A percentile compares a stretch with the other conserved stretches of the same genome.
phyloP scores from a whole-genome alignment of 495 filamentous ascomycete genomes.

The Rusavskia elegans region DNA sequence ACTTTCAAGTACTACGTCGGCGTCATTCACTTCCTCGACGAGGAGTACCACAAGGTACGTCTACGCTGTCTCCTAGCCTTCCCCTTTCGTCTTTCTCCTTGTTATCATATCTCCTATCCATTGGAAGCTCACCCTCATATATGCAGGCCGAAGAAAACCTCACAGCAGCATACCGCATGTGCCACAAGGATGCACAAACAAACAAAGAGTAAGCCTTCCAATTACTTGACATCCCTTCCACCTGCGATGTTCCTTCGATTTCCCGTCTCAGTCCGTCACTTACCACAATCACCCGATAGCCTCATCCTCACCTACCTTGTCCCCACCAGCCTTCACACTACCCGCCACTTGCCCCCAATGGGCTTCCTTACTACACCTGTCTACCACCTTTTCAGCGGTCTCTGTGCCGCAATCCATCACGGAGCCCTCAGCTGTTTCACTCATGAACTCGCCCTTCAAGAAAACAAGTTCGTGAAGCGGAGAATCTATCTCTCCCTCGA shows the following conservation, averaged over 20 bases:
- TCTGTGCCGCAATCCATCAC: slow-evolving; percentile 65
- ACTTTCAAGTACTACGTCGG: slow-evolving; percentile 94
- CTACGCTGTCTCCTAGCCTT: too few relatives aligned
- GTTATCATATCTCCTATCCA: neutral
- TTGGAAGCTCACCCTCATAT: neutral
- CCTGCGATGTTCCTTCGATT: slow-evolving; percentile 7
- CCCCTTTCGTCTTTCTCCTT: too few relatives aligned
- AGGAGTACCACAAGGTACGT: slow-evolving; percentile 64
- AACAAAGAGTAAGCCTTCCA: slow-evolving; percentile 80
- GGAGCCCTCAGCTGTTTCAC: slow-evolving; percentile 80
- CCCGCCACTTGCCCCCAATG: slow-evolving; percentile 61
- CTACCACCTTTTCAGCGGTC: slow-evolving; percentile 64
- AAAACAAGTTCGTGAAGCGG: slow-evolving; percentile 82
- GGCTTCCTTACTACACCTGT: slow-evolving; percentile 59
- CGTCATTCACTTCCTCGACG: slow-evolving; percentile 77
- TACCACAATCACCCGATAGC: slow-evolving; percentile 23
- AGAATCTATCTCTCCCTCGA: slow-evolving; percentile 92
- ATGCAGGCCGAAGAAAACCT: slow-evolving; percentile 63
- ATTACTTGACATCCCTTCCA: too few relatives aligned
- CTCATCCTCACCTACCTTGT: slow-evolving; percentile 92
- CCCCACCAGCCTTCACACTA: slow-evolving; percentile 76
- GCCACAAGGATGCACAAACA: slow-evolving; percentile 48
- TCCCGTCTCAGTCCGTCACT: neutral
- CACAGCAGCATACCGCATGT: slow-evolving; percentile 59
- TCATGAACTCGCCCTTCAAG: slow-evolving; percentile 57